These are phyloP conservation scores for Cavenderia fasciculata DNA, from an alignment of 78 protist species.

Conservation along the genomic window DNA sequence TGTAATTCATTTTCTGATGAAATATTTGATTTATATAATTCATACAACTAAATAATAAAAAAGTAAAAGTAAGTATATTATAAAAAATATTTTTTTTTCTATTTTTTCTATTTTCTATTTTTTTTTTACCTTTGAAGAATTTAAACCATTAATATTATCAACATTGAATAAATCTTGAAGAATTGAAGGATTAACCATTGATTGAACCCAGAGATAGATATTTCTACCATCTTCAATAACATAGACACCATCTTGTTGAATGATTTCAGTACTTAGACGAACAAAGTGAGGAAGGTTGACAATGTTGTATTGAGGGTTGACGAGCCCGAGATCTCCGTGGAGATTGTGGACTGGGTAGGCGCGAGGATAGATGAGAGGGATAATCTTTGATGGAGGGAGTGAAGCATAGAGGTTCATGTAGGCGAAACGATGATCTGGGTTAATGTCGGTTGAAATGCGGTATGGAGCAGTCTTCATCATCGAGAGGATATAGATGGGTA, in stretches of 20 bases:
- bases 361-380: constrained; percentile 74
- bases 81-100: neutral
- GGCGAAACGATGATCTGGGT: constrained; percentile 46
- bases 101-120: neutral
- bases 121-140: constrained; percentile 3
- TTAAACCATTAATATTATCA: constrained; percentile 30
- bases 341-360: constrained; percentile 66
- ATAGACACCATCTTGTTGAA: constrained; percentile 62
- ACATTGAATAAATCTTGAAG: constrained; percentile 32
- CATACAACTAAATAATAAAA: neutral
- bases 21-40: neutral
- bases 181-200: constrained; percentile 19
- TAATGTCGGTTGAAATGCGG: constrained; percentile 11
- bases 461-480: constrained; percentile 78
- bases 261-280: constrained; percentile 33
- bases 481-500: constrained; percentile 76
- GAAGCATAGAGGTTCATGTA: constrained; percentile 4
- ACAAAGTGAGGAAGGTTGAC: constrained; percentile 29
- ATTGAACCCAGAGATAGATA: constrained; percentile 56
- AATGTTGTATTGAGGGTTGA: constrained; percentile 9
- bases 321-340: neutral
- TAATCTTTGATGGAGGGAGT: constrained; percentile 29
- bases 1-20: constrained; percentile 22
- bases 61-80: neutral
- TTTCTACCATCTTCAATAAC: constrained; percentile 55